Evolutionary conservation across 1,139 yeast species (phyloP).

Genomic region (Sugiyamaella xylanicola): DNA sequence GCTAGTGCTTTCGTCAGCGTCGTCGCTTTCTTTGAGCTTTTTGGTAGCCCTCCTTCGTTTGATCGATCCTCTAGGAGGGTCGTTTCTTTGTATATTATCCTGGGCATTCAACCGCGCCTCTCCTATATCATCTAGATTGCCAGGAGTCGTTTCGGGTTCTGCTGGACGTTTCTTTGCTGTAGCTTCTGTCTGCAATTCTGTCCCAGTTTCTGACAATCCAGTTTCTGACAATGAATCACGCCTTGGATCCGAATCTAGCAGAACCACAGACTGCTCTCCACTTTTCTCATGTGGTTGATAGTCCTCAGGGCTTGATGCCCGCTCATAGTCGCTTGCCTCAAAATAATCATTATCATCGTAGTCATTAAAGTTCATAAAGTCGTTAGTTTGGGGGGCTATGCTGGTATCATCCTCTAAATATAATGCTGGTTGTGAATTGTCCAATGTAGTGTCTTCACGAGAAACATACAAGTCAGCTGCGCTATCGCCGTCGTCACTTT

Average conservation of each 20-base stretch:
- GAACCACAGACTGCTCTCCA: conserved; percentile 5
- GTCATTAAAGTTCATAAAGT: conserved; percentile 2
- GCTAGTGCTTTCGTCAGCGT: conserved; percentile 2
- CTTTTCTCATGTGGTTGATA: not conserved
- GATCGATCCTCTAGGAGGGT: not conserved
- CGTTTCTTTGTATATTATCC: no score
- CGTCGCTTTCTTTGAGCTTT: conserved; percentile 1
- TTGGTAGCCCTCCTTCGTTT: conserved; percentile 8
- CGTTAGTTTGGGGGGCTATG: not conserved
- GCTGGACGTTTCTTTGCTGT: no score
- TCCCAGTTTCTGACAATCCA: no score
- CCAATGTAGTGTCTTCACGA: no score
- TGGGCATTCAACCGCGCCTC: not conserved
- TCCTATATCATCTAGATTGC: not conserved
- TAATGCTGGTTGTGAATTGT: no score
- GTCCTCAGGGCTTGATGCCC: not conserved
- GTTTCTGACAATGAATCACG: no score
- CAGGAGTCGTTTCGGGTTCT: no score
- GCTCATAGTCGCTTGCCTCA: conserved; percentile 5
- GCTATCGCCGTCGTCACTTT: not conserved
- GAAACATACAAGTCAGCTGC: no score
- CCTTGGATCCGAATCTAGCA: no score
- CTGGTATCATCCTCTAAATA: conserved; percentile 2
- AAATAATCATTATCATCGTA: conserved; percentile 8
- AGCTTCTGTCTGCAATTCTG: no score